Evolutionary conservation across 2,329 filamentous ascomycete species (phyloP).

Genomic region (Domatiomyces globalis): DNA sequence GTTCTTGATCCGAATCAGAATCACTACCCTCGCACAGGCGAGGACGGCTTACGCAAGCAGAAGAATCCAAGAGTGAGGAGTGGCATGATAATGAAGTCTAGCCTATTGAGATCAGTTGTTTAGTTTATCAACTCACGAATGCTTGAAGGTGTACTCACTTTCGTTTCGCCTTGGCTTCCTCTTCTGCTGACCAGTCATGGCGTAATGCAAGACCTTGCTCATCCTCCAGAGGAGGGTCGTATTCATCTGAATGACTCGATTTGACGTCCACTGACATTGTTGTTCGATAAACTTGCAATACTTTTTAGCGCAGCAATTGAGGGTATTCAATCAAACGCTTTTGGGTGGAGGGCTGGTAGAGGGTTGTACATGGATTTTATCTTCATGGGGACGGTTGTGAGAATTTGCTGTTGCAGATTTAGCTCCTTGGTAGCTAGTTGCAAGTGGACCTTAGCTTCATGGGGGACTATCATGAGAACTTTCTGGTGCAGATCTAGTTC

Average conservation of each 20-base stretch:
- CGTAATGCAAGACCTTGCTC: conserved; percentile 3
- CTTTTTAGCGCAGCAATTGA: background rate
- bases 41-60: conserved; percentile 22
- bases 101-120: conserved; percentile 2
- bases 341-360: background rate
- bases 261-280: background rate
- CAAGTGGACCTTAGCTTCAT: background rate
- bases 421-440: background rate
- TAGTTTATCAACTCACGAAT: background rate
- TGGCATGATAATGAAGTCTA: conserved; percentile 19
- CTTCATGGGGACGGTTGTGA: background rate
- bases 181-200: conserved; percentile 8
- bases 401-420: background rate
- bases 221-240: conserved; percentile 3
- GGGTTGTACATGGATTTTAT: background rate
- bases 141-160: conserved; percentile 3
- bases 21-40: background rate
- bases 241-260: conserved; percentile 1
- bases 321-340: background rate
- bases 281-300: background rate
- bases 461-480: background rate
- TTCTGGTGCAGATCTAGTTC: background rate
- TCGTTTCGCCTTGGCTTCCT: conserved; percentile 12
- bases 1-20: conserved; percentile 2
- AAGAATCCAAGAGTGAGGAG: conserved; percentile 20